Evolutionary conservation across 179 eudicot species (phyloP).

Genomic region (Pouteria campechiana): DNA sequence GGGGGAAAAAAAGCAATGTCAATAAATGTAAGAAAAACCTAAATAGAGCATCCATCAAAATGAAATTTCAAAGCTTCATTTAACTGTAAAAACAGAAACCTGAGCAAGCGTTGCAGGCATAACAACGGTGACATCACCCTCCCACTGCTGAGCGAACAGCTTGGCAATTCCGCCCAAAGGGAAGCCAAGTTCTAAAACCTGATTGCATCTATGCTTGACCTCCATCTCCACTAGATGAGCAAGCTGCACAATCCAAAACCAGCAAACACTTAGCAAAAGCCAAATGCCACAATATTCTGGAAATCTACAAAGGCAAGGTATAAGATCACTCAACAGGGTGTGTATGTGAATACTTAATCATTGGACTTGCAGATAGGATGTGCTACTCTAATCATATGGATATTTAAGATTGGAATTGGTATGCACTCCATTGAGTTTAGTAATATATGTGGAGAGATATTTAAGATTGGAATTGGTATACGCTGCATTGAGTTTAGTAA

Average conservation of each 20-base stretch:
- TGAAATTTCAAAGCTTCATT: not conserved
- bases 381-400: too few species aligned
- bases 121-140: slow-evolving; percentile 94
- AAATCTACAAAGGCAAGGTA: too few species aligned
- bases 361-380: too few species aligned
- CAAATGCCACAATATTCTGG: too few species aligned
- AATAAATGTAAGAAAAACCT: not conserved
- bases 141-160: slow-evolving; percentile 99
- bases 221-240: slow-evolving; percentile 95
- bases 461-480: too few species aligned
- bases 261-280: too few species aligned
- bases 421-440: too few species aligned
- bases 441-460: too few species aligned
- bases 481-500: too few species aligned
- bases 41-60: not conserved
- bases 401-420: too few species aligned
- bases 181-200: slow-evolving; percentile 87
- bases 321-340: too few species aligned
- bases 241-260: slow-evolving; percentile 50
- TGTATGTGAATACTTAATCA: too few species aligned
- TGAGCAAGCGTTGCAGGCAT: slow-evolving; percentile 98
- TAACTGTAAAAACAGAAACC: slow-evolving; percentile 20
- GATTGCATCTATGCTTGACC: slow-evolving; percentile 93
- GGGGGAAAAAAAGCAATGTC: not conserved
- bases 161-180: slow-evolving; percentile 78